Conservation (phyloP, 805 yeast species). For the Grigorovia yakushimaensis region DNA sequence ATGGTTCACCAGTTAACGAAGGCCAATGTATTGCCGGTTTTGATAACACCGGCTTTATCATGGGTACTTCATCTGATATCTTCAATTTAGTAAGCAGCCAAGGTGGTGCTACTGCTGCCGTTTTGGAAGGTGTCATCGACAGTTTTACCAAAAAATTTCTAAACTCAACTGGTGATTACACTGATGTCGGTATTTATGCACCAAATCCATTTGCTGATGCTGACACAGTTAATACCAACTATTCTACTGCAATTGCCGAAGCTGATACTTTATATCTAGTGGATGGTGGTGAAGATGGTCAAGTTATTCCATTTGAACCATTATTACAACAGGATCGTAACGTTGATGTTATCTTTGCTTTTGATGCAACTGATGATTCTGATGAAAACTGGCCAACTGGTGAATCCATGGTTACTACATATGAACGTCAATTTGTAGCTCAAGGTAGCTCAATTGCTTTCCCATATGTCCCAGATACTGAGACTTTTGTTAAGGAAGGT, state of each 20-base stretch:
- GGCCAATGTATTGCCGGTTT: constrained; percentile 53
- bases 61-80: constrained; percentile 75
- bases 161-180: constrained; percentile 39
- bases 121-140: constrained; percentile 1
- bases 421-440: constrained; percentile 47
- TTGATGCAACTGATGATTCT: constrained; percentile 59
- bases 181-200: constrained; percentile 55
- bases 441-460: constrained; percentile 50
- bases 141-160: constrained; percentile 37
- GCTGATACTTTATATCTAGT: constrained; percentile 42
- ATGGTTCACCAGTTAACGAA: constrained; percentile 44
- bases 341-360: constrained; percentile 55
- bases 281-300: constrained; percentile 66
- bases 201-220: constrained; percentile 64
- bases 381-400: constrained; percentile 58
- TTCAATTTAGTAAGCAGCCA: constrained; percentile 55
- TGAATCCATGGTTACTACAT: constrained; percentile 44
- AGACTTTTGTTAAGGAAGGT: constrained; percentile 48
- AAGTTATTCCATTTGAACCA: constrained; percentile 55
- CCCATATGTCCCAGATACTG: constrained; percentile 70
- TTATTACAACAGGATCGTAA: constrained; percentile 48
- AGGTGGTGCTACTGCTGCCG: constrained; percentile 17
- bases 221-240: constrained; percentile 26
- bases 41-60: constrained; percentile 72
- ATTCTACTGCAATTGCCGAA: constrained; percentile 30